Base-by-base conservation (phyloP, 805 yeast species). In the Saccharomycopsis sp. region DNA sequence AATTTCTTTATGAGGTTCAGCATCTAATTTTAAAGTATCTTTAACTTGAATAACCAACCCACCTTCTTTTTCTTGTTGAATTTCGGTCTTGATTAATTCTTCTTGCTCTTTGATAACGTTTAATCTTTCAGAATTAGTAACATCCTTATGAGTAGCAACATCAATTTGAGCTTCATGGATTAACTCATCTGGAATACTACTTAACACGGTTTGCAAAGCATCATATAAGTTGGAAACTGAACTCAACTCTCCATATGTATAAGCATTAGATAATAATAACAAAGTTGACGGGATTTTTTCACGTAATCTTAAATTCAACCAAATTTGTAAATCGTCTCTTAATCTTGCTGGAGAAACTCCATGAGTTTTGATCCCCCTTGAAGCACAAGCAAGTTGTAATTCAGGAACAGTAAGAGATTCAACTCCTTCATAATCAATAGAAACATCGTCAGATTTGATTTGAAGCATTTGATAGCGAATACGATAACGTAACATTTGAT, bases 161-260 rank as follows among this genome's bases (percentile, higher is more conserved):
- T 87, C 94, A 49, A 88, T 71, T 61, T 86, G 94, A 50, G 96
- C 92, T 51, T 86, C 95, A 58, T 89, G 94, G 65, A 85, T 89
- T 45, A 89, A 87, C 60, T 89, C 96, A 53, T 86, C 94, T 23
- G 98, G 98, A 52, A 89, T 76, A 3, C 95, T 80, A 41, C 85
- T 74, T 54, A 89, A 66, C 19, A 89, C 96, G 15, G 89, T 86
- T 50, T 81, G 67, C 49, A 89, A 72, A 14, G 95, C 96, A 52
- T 88, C 95, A 59, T 84, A 85, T 57, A 83, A 80, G 33, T 68
- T 55, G 46, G 74, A 71, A 40, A 63, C 57, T 42, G 75, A 79
- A 6, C 67, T 59, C 25, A 79, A 69, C 18, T 70, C 74, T 47
- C 87, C 86, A 56, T 92, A 89, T 21, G 92, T 81, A 64, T 80